Percentiles rank a stretch among this genome's conserved stretches.
phyloP scores from a whole-genome alignment of 805 yeast species.

The Schwanniomyces occidentalis region DNA sequence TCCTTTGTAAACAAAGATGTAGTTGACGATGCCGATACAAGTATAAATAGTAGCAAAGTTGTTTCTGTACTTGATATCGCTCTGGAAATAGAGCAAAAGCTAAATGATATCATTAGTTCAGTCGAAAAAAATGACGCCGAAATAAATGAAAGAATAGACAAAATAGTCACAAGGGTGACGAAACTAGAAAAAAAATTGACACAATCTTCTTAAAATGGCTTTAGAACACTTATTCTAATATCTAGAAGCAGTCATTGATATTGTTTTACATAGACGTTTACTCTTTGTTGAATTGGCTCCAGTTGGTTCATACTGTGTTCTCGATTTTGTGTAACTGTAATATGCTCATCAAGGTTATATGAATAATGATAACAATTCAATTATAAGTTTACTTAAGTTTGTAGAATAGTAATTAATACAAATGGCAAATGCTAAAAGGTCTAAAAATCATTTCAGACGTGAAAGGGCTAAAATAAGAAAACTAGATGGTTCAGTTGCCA shows the following conservation, averaged over 20 bases:
- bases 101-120: slow-evolving; percentile 19
- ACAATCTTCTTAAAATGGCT: too few species aligned
- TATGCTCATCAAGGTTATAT: slow-evolving; percentile 5
- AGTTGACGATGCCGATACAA: slow-evolving; percentile 7
- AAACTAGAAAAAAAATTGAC: slow-evolving; percentile 5
- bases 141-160: slow-evolving; percentile 25
- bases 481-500: slow-evolving; percentile 5
- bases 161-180: slow-evolving; percentile 16
- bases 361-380: neutral
- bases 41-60: slow-evolving; percentile 7
- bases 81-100: slow-evolving; percentile 28
- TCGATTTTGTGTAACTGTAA: slow-evolving; percentile 8
- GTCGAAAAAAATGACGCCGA: slow-evolving; percentile 30
- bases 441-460: slow-evolving; percentile 56
- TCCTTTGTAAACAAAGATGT: slow-evolving; percentile 3
- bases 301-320: too few species aligned
- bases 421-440: slow-evolving; percentile 26
- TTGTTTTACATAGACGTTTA: neutral
- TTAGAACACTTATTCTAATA: too few species aligned
- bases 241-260: neutral
- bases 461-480: slow-evolving; percentile 44
- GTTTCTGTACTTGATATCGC: slow-evolving; percentile 32
- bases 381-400: neutral
- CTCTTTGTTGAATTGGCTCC: too few species aligned
- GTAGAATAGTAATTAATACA: too few species aligned